phyloP scores from a whole-genome alignment of 768 basidiomycete species.

The Russula virescens region DNA sequence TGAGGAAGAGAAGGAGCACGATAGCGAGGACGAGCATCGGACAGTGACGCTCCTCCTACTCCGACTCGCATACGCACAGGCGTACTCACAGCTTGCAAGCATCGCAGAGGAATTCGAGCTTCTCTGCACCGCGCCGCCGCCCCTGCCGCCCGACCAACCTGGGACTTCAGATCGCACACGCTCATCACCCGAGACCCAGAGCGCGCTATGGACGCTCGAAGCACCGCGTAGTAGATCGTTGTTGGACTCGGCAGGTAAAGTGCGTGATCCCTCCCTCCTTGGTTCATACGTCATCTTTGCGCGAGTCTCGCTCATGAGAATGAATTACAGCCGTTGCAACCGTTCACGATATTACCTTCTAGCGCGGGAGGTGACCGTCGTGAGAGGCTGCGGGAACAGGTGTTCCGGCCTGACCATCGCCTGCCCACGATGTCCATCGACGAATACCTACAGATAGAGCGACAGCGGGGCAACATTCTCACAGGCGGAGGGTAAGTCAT shows the following conservation, averaged over 20 bases:
- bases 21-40: conserved; percentile 61
- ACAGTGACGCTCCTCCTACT: conserved; percentile 65
- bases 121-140: conserved; percentile 46
- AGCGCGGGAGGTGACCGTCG: conserved; percentile 58
- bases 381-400: conserved; percentile 64
- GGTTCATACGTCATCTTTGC: conserved; percentile 15
- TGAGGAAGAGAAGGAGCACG: conserved; percentile 37
- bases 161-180: conserved; percentile 31
- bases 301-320: neutral
- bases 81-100: conserved; percentile 59
- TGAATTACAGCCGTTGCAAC: conserved; percentile 63
- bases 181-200: conserved; percentile 34
- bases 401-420: conserved; percentile 78
- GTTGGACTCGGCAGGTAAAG: conserved; percentile 73
- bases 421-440: conserved; percentile 95
- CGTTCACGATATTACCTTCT: conserved; percentile 89
- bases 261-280: conserved; percentile 31
- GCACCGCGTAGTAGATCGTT: conserved; percentile 48
- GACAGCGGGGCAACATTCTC: conserved; percentile 78
- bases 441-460: conserved; percentile 87
- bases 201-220: conserved; percentile 73
- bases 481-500: conserved; percentile 74
- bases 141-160: conserved; percentile 36
- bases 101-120: conserved; percentile 69
- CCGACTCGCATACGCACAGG: conserved; percentile 64